These are phyloP conservation scores for Mediolabrus comicus DNA, from an alignment of 108 stramenopile species.

Conservation along the genomic window DNA sequence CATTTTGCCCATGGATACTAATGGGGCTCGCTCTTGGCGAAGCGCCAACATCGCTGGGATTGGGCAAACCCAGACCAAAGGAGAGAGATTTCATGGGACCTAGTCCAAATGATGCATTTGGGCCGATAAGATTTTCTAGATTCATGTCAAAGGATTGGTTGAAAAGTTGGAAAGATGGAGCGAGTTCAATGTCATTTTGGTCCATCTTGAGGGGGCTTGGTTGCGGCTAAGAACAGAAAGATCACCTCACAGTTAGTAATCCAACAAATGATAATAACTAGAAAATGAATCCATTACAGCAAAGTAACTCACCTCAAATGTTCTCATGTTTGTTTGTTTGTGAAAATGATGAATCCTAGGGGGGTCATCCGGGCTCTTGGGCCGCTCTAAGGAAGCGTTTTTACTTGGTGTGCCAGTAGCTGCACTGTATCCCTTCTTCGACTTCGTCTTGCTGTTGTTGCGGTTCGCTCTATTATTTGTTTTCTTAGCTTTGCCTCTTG, in stretches of 20 bases:
- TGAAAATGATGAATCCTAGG: constrained; percentile 48
- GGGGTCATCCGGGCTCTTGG: constrained; percentile 38
- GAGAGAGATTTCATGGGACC: constrained; percentile 61
- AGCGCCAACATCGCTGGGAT: constrained; percentile 34
- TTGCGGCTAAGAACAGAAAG: constrained; percentile 39
- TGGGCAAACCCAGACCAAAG: constrained; percentile 48
- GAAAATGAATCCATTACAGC: background rate
- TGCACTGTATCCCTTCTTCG: background rate
- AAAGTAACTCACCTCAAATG: constrained; percentile 29
- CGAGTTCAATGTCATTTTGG: constrained; percentile 57
- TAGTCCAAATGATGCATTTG: constrained; percentile 47
- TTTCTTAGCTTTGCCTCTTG: background rate
- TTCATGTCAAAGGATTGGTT: constrained; percentile 87
- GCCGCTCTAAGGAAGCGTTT: constrained; percentile 1
- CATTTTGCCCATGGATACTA: constrained; percentile 28
- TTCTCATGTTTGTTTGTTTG: constrained; percentile 19
- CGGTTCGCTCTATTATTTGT: background rate
- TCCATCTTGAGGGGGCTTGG: constrained; percentile 54
- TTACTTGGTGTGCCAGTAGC: background rate
- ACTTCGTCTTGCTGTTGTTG: too few species aligned
- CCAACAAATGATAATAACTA: constrained; percentile 5
- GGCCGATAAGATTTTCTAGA: constrained; percentile 55
- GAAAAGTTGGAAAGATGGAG: constrained; percentile 75
- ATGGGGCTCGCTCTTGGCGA: constrained; percentile 18
- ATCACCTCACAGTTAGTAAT: background rate